Base-by-base conservation (phyloP, 805 yeast genomes). In the Candida ficus region DNA sequence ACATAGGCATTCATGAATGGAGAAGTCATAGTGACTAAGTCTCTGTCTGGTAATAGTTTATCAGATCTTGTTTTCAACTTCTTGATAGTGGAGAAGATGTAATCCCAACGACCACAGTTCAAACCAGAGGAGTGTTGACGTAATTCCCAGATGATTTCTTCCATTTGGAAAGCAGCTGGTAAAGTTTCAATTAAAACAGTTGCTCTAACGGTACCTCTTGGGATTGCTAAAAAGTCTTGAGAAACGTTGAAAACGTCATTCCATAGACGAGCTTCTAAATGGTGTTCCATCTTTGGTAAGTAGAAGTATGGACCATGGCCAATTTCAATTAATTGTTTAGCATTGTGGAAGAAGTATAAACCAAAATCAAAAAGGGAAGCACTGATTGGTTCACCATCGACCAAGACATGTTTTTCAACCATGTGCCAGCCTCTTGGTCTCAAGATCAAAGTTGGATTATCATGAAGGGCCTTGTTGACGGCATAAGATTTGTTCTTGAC, bases 361-460 rank as follows among this genome's bases (percentile, higher is more conserved):
- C 90, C 91, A 60, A 84, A 84, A 66, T 84, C 95, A 59, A 84
- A 75, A 43, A 84, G 68, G 20, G 89, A 85, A n/a, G 87, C 93
- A 46, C 83, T 71, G 33, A 83, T 78, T 38, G 90, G 88, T 60
- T 81, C 85, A 43, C 80, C 84, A 56, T 82, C 89, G 43, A 83
- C 75, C 38, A 68, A 50, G 29, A 84, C 70, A 57, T 84, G 95
- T 59, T 74, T 73, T 61, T 84, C 95, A 29, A 70, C 79, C 75
- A 84, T 71, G 61, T 84, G 95, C 90, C 91, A 83, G 38, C 95
- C 95, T 70, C 95, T 75, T 57, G 95, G 95, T 69, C 95, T 76
- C 39, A 83, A 86, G 58, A 84, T 81, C 61, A 84, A 64, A 32
- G 90, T 84, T 44, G 91, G 91, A 37, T 60, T 76, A 67, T 78